A percentile compares a stretch with the other conserved stretches of the same genome.
phyloP scores from a whole-genome alignment of 2,329 filamentous ascomycete species.

The Penicillium sp. region DNA sequence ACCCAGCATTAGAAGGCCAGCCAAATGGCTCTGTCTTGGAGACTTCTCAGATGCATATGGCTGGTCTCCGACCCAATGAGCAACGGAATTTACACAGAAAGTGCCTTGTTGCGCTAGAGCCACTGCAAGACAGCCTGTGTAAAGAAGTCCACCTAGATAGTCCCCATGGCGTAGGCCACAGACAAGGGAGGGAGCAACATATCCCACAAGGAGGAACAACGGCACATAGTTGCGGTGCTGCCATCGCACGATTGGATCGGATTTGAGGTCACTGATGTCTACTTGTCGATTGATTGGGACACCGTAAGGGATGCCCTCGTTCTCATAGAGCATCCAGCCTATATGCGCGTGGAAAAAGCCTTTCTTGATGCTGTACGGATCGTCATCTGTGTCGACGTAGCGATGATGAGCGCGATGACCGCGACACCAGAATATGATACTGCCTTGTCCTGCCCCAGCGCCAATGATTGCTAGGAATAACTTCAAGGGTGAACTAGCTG shows the following conservation, averaged over 20 bases:
- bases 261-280: constrained; percentile 81
- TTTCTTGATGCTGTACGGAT: constrained; percentile 84
- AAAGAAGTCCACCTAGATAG: constrained; percentile 75
- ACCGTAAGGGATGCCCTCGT: constrained; percentile 54
- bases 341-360: constrained; percentile 77
- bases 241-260: constrained; percentile 78
- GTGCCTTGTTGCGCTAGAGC: constrained; percentile 86
- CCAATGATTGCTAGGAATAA: constrained; percentile 76
- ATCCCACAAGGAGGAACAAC: constrained; percentile 62
- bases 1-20: constrained; percentile 76
- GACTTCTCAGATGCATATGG: constrained; percentile 87
- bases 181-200: constrained; percentile 71
- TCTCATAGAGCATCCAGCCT: constrained; percentile 87
- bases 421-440: constrained; percentile 80
- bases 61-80: constrained; percentile 84
- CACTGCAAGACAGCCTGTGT: constrained; percentile 76
- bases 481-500: constrained; percentile 69
- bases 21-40: constrained; percentile 78
- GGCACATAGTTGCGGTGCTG: constrained; percentile 74
- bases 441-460: constrained; percentile 77
- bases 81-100: constrained; percentile 86
- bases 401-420: constrained; percentile 83
- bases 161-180: constrained; percentile 75
- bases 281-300: constrained; percentile 79
- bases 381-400: constrained; percentile 86